phyloP scores from a whole-genome alignment of 2,329 filamentous ascomycete genomes.

The Dothideomycetidae sp. region DNA sequence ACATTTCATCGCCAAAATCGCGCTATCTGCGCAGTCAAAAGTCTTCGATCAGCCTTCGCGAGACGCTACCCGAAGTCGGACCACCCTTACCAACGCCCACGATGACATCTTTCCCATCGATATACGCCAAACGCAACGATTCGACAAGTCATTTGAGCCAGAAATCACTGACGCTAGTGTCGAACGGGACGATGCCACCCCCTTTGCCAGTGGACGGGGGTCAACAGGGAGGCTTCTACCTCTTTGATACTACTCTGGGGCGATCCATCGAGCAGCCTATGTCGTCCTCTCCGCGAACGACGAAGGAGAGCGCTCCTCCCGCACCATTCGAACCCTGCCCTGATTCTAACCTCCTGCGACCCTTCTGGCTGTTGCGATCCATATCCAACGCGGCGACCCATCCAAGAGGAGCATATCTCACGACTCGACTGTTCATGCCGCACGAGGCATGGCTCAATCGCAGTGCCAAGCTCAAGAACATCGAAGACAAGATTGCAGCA shows the following conservation, averaged over 20 bases:
- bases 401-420: constrained; percentile 80
- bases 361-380: constrained; percentile 95
- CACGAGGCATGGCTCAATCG: constrained; percentile 88
- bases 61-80: constrained; percentile 40
- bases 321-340: constrained; percentile 82
- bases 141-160: constrained; percentile 32
- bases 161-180: constrained; percentile 50
- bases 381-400: constrained; percentile 87
- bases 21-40: constrained; percentile 34
- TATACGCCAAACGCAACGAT: constrained; percentile 7
- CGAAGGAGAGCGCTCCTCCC: constrained; percentile 43
- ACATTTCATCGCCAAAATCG: constrained; percentile 15
- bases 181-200: constrained; percentile 16
- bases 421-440: constrained; percentile 81
- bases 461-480: constrained; percentile 75
- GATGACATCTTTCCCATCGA: constrained; percentile 8
- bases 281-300: constrained; percentile 20
- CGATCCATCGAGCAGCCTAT: constrained; percentile 13
- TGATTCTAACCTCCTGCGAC: constrained; percentile 72
- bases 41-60: constrained; percentile 50
- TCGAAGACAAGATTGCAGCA: constrained; percentile 88
- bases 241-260: constrained; percentile 51
- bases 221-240: constrained; percentile 48
- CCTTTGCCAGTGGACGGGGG: constrained; percentile 42
- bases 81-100: constrained; percentile 10